Base-by-base conservation (phyloP, 2,329 filamentous ascomycete species). In the Tolypocladium capitatum region DNA sequence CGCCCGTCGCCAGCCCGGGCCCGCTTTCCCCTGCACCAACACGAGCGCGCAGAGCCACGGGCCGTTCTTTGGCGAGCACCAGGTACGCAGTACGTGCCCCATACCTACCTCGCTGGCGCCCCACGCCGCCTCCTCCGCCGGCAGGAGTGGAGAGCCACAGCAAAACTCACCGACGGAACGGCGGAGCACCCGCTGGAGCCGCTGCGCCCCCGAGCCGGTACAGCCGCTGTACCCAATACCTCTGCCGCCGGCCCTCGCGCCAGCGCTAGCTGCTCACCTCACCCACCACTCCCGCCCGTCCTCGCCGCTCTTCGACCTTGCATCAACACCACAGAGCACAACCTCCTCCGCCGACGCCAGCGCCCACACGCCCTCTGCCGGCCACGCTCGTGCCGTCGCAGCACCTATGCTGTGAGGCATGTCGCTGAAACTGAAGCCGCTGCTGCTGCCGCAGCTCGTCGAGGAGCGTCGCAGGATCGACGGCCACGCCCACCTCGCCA, bases 401-500 rank as follows among this genome's bases (percentile, higher is more conserved):
- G 48, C 47, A 36, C 43, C 35, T 34, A 36, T 34, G 43, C 36
- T 38, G 46, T 33, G 45, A 51, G 50, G 48, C 58, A 74, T 74
- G 72, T 68, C 71, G 54, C 63, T 68, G 52, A 68, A 66, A 57
- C 66, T 79, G 47, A 76, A 73, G 61, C 73, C 74, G 46, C 63
- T 78, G 53, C 60, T 75, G 52, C 66, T 78, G 48, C 75, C 75
- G 41, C 70, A 72, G 64, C 62, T 76, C 55, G 72, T 77, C 31
- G 68, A 76, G 57, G 68, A 74, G 55, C 68, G 71, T 53, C 67
- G 65, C 55, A 70, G 67, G 55, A 60, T 64, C 48, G 68, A 71
- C 52, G 56, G 53, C 51, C 60, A 63, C 38, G 54, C 58, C 60
- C 63, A 64, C 55, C 63, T 60, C 54, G 61, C 58, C 9, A 58